phyloP scores from a whole-genome alignment of 257 asterid genomes.

The Scutellaria minor region DNA sequence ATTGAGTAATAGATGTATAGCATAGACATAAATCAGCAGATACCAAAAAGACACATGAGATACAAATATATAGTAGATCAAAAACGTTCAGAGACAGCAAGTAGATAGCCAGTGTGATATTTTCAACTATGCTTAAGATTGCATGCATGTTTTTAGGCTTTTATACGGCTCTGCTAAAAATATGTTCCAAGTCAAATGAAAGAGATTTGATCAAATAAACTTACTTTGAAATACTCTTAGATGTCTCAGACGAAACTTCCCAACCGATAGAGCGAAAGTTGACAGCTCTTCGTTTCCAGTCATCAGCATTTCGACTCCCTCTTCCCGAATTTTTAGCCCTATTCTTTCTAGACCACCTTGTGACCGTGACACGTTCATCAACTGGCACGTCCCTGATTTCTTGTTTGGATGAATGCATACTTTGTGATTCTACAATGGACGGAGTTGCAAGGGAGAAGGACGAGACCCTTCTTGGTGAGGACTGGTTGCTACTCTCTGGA shows the following conservation, averaged over 20 bases:
- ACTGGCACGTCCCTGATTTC: conserved; percentile 81
- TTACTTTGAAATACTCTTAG: conserved; percentile 73
- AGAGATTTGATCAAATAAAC: neutral
- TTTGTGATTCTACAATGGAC: conserved; percentile 56
- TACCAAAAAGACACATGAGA: too few species aligned
- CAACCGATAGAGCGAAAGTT: conserved; percentile 59
- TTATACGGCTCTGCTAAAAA: too few species aligned
- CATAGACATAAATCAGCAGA: too few species aligned
- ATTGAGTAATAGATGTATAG: too few species aligned
- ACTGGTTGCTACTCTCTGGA: conserved; percentile 69
- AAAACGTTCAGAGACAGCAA: too few species aligned
- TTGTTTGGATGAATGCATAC: conserved; percentile 48
- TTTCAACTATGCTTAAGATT: too few species aligned
- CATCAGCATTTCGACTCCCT: conserved; percentile 57
- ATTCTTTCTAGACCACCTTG: conserved; percentile 89
- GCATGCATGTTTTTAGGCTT: too few species aligned
- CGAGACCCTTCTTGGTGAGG: conserved; percentile 56
- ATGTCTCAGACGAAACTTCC: conserved; percentile 64
- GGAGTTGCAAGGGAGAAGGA: conserved; percentile 66
- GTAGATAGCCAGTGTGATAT: too few species aligned
- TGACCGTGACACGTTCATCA: conserved; percentile 82
- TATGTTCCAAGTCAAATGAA: conserved; percentile 21
- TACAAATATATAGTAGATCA: too few species aligned
- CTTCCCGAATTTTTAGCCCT: conserved; percentile 46
- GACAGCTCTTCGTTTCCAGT: conserved; percentile 69